A percentile compares a stretch with the other conserved stretches of the same genome.
Conservation (phyloP, 139 green algal species). For the Microglena sp. region DNA sequence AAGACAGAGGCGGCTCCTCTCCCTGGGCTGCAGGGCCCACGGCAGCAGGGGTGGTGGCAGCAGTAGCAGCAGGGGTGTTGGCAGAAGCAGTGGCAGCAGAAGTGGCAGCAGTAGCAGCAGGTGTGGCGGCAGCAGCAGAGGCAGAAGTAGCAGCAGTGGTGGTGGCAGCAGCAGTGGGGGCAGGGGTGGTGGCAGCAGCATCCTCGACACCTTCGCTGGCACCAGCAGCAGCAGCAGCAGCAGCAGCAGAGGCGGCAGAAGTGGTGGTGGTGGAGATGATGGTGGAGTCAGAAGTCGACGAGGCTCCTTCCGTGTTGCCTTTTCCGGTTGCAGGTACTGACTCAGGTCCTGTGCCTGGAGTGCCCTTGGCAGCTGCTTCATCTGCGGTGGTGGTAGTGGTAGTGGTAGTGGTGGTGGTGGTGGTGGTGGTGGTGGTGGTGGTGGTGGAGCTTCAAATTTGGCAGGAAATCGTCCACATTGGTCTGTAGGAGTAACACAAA, state of each 20-base stretch:
- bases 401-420: too few species aligned
- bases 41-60: neutral
- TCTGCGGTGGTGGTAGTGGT: too few species aligned
- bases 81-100: neutral
- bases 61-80: neutral
- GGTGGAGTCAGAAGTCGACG: too few species aligned
- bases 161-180: neutral
- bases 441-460: too few species aligned
- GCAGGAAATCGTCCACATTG: too few species aligned
- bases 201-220: conserved; percentile 20
- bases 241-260: neutral
- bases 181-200: neutral
- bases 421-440: too few species aligned
- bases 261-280: too few species aligned
- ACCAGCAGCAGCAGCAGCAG: conserved; percentile 13
- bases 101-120: neutral
- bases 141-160: neutral
- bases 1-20: neutral
- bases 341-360: too few species aligned
- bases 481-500: too few species aligned
- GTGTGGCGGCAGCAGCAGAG: neutral
- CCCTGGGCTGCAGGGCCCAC: conserved; percentile 8
- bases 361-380: too few species aligned
- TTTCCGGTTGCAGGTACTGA: too few species aligned
- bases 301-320: too few species aligned